Evolutionary conservation across 768 basidiomycete genomes (phyloP), one percentile per base, ranked within the genome.

Genomic region (Grammothele lineata): DNA sequence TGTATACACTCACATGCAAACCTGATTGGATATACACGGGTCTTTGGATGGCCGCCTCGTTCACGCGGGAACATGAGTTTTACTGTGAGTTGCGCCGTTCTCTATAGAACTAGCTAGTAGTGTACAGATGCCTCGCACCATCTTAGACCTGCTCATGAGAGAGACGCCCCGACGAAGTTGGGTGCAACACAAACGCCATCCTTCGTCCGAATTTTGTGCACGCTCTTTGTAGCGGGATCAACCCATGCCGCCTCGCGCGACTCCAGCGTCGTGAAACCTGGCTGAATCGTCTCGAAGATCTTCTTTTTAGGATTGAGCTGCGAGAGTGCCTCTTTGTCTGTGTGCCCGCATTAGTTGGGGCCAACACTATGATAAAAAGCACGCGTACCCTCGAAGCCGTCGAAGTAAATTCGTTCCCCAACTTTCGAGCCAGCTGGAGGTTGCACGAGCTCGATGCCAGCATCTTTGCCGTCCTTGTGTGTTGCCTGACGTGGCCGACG

Each of bases 291-390:
- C 70, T 99, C 96, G 59, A 97, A 99, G 25, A 98, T 89, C 71
- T 98, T 99, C 74, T 96, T 98, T 72, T 98, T 99, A 11, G 96
- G 96, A 67, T 97, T 97, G 47, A 99, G 73, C 59, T 94, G 92
- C 6, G 85, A 60, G 19, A 95, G 70, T 0, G 93, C 87, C 17
- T 72, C 76, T 1, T 75, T 74, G 56, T 71, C 85, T 85, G 41
- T 18, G 12, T 17, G 37, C 12, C 33, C 49, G 22, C 47, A 50
- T 32, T 15, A 32, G 30, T 32, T 8, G 15, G 8, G 30, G 30
- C 30, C 9, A 9, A 15, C 30, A 9, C 30, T 15, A 32, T 8
- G 30, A 32, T n/a, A n/a, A n/a, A 15, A 32, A 32, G 30, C 9
- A 32, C 8, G 15, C 30, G 81, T 57, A 92, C 87, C 75, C 68